Evolutionary conservation across 78 protist genomes (phyloP).

Genomic region (Anaeramoeba flamelloides): DNA sequence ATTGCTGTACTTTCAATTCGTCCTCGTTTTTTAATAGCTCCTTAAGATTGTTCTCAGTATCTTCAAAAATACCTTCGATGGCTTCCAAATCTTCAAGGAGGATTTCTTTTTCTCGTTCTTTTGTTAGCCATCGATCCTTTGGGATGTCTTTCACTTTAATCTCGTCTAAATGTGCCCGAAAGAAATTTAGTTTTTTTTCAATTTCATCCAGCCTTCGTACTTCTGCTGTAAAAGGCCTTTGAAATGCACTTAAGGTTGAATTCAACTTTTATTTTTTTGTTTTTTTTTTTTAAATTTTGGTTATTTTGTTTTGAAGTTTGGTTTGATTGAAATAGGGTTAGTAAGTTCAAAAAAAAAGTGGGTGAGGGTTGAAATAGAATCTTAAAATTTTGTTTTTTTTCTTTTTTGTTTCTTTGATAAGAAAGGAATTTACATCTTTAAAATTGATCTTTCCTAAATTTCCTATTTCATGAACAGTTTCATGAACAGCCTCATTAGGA

Average conservation of each 20-base stretch:
- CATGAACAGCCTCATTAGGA: not conserved
- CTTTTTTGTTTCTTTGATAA: too few relatives aligned
- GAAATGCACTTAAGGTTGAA: not conserved
- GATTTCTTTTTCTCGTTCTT: not conserved
- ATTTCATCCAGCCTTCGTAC: not conserved
- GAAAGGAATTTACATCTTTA: not conserved
- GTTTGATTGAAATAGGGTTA: too few relatives aligned
- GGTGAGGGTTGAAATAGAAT: not conserved
- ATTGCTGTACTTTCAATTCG: not conserved
- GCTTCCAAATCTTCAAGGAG: not conserved
- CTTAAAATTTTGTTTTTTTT: too few relatives aligned
- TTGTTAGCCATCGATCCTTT: not conserved
- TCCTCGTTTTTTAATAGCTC: not conserved
- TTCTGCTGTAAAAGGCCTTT: not conserved
- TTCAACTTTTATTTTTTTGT: not conserved
- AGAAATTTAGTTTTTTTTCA: not conserved
- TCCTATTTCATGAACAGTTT: not conserved
- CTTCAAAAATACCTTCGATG: too few relatives aligned
- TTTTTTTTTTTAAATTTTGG: too few relatives aligned
- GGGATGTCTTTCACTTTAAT: not conserved
- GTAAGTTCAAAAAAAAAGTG: not conserved
- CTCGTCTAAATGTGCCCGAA: not conserved
- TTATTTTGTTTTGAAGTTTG: too few relatives aligned
- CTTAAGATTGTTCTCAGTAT: not conserved
- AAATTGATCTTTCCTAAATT: not conserved